Evolutionary conservation across 441 rosid genomes (phyloP).

Genomic region (Breynia disticha): DNA sequence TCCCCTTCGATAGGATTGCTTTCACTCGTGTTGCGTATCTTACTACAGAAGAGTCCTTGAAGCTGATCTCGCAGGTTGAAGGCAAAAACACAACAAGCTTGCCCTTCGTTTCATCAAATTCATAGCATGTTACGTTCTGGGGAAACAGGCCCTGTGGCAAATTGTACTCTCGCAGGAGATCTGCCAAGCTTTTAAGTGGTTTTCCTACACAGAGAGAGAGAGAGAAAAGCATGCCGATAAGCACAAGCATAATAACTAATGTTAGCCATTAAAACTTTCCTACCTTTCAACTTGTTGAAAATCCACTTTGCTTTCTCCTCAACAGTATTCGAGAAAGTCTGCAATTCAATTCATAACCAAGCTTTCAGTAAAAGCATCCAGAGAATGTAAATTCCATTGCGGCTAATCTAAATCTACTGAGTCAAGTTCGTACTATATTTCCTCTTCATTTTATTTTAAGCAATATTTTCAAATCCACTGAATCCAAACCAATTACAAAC

Average conservation of each 20-base stretch:
- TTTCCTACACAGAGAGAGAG: conserved; percentile 41
- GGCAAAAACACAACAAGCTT: conserved; percentile 71
- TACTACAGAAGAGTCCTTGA: conserved; percentile 72
- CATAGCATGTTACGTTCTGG: conserved; percentile 67
- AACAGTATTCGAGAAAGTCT: conserved; percentile 73
- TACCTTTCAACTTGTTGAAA: conserved; percentile 90
- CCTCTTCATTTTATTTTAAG: no score
- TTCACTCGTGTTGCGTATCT: conserved; percentile 78
- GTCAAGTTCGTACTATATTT: no score
- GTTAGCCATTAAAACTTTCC: background rate
- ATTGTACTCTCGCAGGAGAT: conserved; percentile 74
- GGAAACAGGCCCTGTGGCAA: conserved; percentile 90
- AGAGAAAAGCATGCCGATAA: background rate
- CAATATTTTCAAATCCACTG: no score
- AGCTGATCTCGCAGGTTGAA: conserved; percentile 61
- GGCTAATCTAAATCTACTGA: no score
- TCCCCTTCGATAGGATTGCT: conserved; percentile 59
- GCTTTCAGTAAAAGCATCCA: conserved; percentile 1
- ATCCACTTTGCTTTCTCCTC: conserved; percentile 95
- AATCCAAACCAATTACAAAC: background rate
- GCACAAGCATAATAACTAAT: background rate
- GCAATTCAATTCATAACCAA: conserved; percentile 12
- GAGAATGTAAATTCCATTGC: background rate
- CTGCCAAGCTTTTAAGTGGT: conserved; percentile 59
- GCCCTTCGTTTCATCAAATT: conserved; percentile 74